Evolutionary conservation across 2,329 filamentous ascomycete genomes (phyloP), one percentile per base, ranked within the genome.

Genomic region (Calycina herbarum): DNA sequence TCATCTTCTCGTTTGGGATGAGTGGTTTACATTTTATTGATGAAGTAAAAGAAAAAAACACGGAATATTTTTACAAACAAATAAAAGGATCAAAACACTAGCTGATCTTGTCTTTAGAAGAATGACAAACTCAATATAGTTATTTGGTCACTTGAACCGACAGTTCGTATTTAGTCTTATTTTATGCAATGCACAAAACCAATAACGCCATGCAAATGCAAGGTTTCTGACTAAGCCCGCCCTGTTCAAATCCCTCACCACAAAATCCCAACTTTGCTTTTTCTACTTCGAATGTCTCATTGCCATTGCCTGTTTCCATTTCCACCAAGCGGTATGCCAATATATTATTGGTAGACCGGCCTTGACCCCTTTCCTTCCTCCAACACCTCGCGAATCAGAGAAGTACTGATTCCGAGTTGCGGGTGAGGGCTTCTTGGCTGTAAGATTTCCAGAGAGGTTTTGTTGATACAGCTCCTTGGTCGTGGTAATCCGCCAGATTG

Each of bases 131-230:
- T 38, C 35, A 20, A 20, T 20, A 20, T n/a, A n/a, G n/a, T n/a
- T n/a, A n/a, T n/a, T n/a, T n/a, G n/a, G n/a, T n/a, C n/a, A n/a
- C n/a, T n/a, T n/a, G n/a, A n/a, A n/a, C n/a, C 45, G 20, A 45
- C 10, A 51, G 7, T 24, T 51, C 45, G 45, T 51, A 51, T 51
- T 51, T 24, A 51, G 45, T 20, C 45, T 51, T 51, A 29, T 4
- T 29, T 51, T 51, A 51, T 51, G 45, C 45, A 51, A 51, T 51
- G 45, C 45, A 51, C 10, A 51, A 51, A 24, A n/a, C 20, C 45
- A 51, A 51, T 51, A 51, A 51, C 27, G 45, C 45, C 27, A 51
- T 51, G 20, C 45, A 51, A n/a, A 27, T 8, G 45, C 20, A 51
- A 1, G 45, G 6, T 7, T 24, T 24, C 45, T 51, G 45, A 51